Conservation (phyloP, 768 basidiomycete genomes). For the Trametes maxima region DNA sequence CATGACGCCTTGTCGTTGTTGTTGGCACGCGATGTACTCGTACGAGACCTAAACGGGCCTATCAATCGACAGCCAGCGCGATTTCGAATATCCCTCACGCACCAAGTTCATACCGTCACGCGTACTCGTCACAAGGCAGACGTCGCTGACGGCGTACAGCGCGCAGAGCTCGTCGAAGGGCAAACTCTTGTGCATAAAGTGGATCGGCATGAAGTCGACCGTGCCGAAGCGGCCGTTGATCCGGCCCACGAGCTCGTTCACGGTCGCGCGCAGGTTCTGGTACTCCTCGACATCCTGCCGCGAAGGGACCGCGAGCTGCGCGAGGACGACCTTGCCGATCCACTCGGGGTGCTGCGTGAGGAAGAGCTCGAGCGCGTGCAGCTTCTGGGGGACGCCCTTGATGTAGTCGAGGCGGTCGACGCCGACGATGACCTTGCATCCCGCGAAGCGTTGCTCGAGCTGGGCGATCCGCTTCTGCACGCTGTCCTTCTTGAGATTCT, state of each 20-base stretch:
- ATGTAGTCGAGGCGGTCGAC: conserved; percentile 99
- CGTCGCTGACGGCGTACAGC: conserved; percentile 96
- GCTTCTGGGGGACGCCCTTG: conserved; percentile 99
- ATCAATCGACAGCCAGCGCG: conserved; percentile 29
- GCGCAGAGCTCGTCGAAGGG: conserved; percentile 95
- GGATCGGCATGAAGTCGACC: conserved; percentile 99
- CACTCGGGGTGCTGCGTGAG: conserved; percentile 97
- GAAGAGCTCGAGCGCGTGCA: conserved; percentile 96
- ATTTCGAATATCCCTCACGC: conserved; percentile 34
- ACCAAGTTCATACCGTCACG: conserved; percentile 99
- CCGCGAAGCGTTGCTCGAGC: conserved; percentile 88
- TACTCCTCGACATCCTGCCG: conserved; percentile 99
- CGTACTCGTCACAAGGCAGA: conserved; percentile 93
- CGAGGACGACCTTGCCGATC: conserved; percentile 98
- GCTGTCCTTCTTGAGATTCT: conserved; percentile 78
- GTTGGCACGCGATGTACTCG: conserved; percentile 96
- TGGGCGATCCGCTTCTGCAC: conserved; percentile 82
- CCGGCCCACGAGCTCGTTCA: conserved; percentile 96
- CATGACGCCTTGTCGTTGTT: conserved; percentile 91
- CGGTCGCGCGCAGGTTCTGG: conserved; percentile 92
- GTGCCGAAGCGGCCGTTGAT: conserved; percentile 99
- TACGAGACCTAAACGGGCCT: conserved; percentile 79
- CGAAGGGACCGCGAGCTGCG: conserved; percentile 96
- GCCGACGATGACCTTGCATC: conserved; percentile 96
- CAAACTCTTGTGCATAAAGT: conserved; percentile 97